Evolutionary conservation across 176 grass and related monocot species (phyloP), one percentile per base, ranked within the genome.

Genomic region (Melocanna baccifera): DNA sequence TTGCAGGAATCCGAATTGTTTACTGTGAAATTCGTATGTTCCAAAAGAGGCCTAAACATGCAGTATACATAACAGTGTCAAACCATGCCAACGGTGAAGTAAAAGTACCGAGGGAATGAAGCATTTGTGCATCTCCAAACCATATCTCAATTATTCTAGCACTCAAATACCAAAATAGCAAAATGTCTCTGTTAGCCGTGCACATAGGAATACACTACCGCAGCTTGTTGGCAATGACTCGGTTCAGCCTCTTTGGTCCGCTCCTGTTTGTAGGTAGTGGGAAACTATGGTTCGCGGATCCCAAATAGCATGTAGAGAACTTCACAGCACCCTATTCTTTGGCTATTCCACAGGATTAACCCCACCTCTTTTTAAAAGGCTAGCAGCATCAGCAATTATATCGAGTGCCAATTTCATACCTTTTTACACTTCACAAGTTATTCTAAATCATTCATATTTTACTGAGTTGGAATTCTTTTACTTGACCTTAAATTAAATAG

Each of bases 401-500:
- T 67, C 1, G 16, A 67, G 64, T 36, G 1, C 50, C 69, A 67
- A n/a, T 19, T 57, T 63, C 42, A 67, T 77, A 7, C 50, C 1
- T 10, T 63, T n/a, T 40, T 75, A 2, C 22, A 50, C 36, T 81
- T 80, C 28, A 52, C 62, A 70, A 86, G 46, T 16, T 73, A 62
- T 81, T 64, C 46, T 19, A 39, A 85, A 16, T 16, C 18, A n/a
- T 83, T 30, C 16, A 34, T 36, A 22, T 50, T 71, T 77, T 83
- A 71, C 46, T 76, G 28, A 89, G 13, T 22, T 53, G 40, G 30
- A 81, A 53, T 30, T 76, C 1, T 65, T 87, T 82, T 68, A 32
- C 16, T 71, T 83, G 26, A 40, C 76, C 30, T 55, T 77, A 4
- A 88, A 92, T 87, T 42, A 82, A 88, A 76, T 25, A 99, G 97